phyloP scores from a whole-genome alignment of 2,329 filamentous ascomycete species.

The Aspergillus pseudotamarii region DNA sequence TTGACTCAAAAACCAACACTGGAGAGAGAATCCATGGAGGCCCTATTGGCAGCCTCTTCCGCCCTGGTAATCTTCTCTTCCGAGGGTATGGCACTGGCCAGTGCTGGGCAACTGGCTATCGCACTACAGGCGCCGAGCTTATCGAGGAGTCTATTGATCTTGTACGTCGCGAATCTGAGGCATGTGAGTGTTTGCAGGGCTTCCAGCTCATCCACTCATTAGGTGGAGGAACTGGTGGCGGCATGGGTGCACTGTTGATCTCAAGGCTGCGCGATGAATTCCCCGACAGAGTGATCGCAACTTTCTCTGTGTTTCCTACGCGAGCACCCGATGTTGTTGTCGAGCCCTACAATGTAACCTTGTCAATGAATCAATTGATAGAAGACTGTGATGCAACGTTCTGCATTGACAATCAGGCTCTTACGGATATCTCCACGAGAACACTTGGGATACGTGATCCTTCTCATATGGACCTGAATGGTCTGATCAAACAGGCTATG shows the following conservation, averaged over 20 bases:
- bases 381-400: constrained; percentile 99
- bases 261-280: constrained; percentile 99
- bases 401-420: constrained; percentile 99
- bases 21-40: constrained; percentile 99
- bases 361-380: constrained; percentile 97
- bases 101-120: constrained; percentile 99
- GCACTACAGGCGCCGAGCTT: constrained; percentile 98
- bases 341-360: constrained; percentile 99
- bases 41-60: constrained; percentile 98
- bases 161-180: constrained; percentile 97
- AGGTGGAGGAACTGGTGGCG: constrained; percentile 99
- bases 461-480: constrained; percentile 98
- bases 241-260: constrained; percentile 99
- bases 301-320: constrained; percentile 97
- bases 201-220: constrained; percentile 99
- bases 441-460: constrained; percentile 98
- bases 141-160: constrained; percentile 98
- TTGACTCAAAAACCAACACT: constrained; percentile 98
- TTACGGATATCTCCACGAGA: constrained; percentile 99
- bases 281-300: constrained; percentile 99
- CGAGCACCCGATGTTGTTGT: constrained; percentile 99
- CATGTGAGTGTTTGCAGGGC: constrained; percentile 98
- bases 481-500: constrained; percentile 99
- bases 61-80: constrained; percentile 99
- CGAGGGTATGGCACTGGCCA: constrained; percentile 99